Base-by-base conservation (phyloP, 495 filamentous ascomycete species). In the Tuber borchii region DNA sequence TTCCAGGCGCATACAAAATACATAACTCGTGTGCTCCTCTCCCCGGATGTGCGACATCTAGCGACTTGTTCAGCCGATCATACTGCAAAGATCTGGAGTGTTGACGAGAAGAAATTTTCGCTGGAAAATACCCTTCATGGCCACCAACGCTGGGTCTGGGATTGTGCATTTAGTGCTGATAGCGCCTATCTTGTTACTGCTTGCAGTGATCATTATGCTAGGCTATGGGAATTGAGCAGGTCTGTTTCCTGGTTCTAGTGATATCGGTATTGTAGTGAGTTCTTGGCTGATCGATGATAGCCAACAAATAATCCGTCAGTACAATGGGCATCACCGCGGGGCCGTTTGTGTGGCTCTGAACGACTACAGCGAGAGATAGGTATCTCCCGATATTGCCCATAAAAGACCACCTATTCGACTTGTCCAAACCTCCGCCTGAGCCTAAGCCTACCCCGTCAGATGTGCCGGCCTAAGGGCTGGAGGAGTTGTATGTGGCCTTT, bases 121-220 rank as follows among this genome's bases (percentile, higher is more conserved):
- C 87, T 97, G 8, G 93, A 98, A 83, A 94, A 93, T 8, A 97
- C 93, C 3, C 88, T 99, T 2, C 90, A 91, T n/a, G 91, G 92
- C 74, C 95, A 99, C 83, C 95, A 99, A 84, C 91, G 95, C 46
- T 99, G 95, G 95, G 95, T 99, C 0, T 99, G 95, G 95, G 95
- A 99, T 84, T 99, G 95, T 83, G 95, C 95, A 4, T 99, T 98
- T 85, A 95, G 92, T 76, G 95, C 96, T 16, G 95, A 99, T 83
- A 94, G 91, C 46, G 95, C 95, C 0, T 99, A 99, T 83, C 86
- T 99, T 3, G 95, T 99, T n/a, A 99, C 96, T 3, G 96, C 96
- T 16, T 98, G 95, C 82, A 94, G 91, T 71, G 95, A 99, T 84
- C 95, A 99, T 84, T 99, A 97, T 84, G 95, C 95, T 1, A 87